A percentile compares a stretch with the other conserved stretches of the same genome.
Conservation (phyloP, 2,329 filamentous ascomycete genomes). For the Arthrinium phaeospermum region DNA sequence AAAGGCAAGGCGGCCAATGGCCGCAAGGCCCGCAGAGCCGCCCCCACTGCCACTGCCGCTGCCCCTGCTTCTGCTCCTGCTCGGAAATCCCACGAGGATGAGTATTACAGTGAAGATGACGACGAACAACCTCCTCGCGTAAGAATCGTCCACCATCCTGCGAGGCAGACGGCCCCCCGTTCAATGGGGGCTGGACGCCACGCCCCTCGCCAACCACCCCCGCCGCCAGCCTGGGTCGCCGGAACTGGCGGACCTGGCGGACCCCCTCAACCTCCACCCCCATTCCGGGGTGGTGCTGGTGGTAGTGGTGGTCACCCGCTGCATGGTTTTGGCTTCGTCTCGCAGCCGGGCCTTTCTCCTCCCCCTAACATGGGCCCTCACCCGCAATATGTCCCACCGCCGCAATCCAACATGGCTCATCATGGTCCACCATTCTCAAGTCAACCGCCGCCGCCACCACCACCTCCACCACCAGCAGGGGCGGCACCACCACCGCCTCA, state of each 20-base stretch:
- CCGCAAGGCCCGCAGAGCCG: constrained; percentile 17
- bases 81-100: not conserved
- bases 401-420: not conserved
- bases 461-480: not conserved
- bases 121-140: constrained; percentile 20
- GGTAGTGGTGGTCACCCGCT: constrained; percentile 1
- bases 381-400: not conserved
- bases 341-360: constrained; percentile 17
- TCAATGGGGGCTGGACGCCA: constrained; percentile 22
- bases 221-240: constrained; percentile 25
- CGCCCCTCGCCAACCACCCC: constrained; percentile 20
- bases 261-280: not conserved
- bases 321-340: constrained; percentile 7
- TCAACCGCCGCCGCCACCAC: not conserved
- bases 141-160: constrained; percentile 12
- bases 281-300: constrained; percentile 1
- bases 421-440: not conserved
- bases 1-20: constrained; percentile 4
- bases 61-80: not conserved
- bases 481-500: not conserved
- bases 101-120: not conserved
- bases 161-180: not conserved
- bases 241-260: constrained; percentile 15
- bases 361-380: not conserved
- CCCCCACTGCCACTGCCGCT: not conserved